Conservation (phyloP, 495 filamentous ascomycete genomes). For the Rhizodiscina lignyota region DNA sequence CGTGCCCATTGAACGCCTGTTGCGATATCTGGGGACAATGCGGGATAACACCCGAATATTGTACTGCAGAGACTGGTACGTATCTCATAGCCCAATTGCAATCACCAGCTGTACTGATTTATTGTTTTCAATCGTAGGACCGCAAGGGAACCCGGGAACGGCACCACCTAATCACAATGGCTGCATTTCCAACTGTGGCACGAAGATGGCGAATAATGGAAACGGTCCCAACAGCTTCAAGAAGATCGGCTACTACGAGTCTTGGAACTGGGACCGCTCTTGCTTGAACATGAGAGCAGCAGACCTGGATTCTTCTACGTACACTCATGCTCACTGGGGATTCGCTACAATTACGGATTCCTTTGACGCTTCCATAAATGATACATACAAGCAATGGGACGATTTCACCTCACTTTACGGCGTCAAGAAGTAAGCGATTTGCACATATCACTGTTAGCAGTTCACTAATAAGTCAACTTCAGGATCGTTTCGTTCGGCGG, state of each 20-base stretch:
- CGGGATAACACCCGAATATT: conserved; percentile 32
- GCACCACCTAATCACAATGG: conserved; percentile 18
- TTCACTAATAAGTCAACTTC: too few relatives aligned
- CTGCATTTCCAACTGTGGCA: conserved; percentile 34
- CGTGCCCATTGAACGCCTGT: conserved; percentile 7
- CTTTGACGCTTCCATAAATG: conserved; percentile 16
- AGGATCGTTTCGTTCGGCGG: conserved; percentile 31
- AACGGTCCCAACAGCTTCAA: conserved; percentile 1
- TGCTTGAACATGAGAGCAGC: conserved; percentile 4
- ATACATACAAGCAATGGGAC: conserved; percentile 12
- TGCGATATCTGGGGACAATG: conserved; percentile 29
- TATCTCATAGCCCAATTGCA: too few relatives aligned
- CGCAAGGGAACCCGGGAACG: too few relatives aligned
- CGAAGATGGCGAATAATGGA: conserved; percentile 17
- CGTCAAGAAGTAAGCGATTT: too few relatives aligned
- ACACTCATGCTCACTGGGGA: conserved; percentile 29
- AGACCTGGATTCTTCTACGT: conserved; percentile 12
- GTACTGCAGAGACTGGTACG: conserved; percentile 17
- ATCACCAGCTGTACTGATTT: too few relatives aligned
- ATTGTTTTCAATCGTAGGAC: too few relatives aligned
- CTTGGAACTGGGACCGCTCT: conserved; percentile 3
- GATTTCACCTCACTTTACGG: conserved; percentile 1
- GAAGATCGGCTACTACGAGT: conserved; percentile 5
- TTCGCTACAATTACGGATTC: conserved; percentile 23
- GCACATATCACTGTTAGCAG: too few relatives aligned